Base-by-base conservation (phyloP, 2,329 filamentous ascomycete species). In the Colletotrichum somersetense region DNA sequence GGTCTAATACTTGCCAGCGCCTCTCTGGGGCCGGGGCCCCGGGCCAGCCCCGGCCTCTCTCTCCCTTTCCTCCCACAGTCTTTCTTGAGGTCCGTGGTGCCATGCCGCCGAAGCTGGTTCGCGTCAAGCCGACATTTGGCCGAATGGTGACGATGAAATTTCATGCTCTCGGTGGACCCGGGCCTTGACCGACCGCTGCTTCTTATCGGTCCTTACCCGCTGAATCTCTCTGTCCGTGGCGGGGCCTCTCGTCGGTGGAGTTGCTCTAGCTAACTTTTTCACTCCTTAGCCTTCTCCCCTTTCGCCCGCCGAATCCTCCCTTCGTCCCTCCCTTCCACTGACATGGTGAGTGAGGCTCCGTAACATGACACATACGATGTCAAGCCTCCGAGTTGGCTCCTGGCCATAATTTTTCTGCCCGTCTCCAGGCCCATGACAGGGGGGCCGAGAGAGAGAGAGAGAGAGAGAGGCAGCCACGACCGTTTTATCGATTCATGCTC, bases 171-270 rank as follows among this genome's bases (percentile, higher is more conserved):
- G 62, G 71, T 73, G 71, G 71, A 67, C 23, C 71, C 62, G 67
- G 67, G 40, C 44, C 67, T 71, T 66, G 67, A 71, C 62, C 66
- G 67, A 71, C 62, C 53, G 50, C 62, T 71, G 61, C 62, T 57
- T 59, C 71, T 61, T 73, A 73, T 73, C 71, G 71, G 71, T 71
- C 71, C 71, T 71, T 73, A 72, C 69, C 66, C 70, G 70, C 70
- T 73, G 62, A 71, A 71, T 71, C 67, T 73, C 62, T 73, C 38
- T 59, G 57, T 42, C 50, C 38, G 42, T 62, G 62, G 71, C 67
- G 71, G 67, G 66, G 66, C 70, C 35, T 11, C 59, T 38, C n/a
- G 44, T 61, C 50, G 62, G 72, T 72, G 72, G 68, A 65, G 64
- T 68, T 72, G 55, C 20, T 59, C 35, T 65, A 53, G 52, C 48